Percentiles rank a stretch among this genome's conserved stretches.
phyloP scores from a whole-genome alignment of 2,329 filamentous ascomycete genomes.

The Fusarium sp. region DNA sequence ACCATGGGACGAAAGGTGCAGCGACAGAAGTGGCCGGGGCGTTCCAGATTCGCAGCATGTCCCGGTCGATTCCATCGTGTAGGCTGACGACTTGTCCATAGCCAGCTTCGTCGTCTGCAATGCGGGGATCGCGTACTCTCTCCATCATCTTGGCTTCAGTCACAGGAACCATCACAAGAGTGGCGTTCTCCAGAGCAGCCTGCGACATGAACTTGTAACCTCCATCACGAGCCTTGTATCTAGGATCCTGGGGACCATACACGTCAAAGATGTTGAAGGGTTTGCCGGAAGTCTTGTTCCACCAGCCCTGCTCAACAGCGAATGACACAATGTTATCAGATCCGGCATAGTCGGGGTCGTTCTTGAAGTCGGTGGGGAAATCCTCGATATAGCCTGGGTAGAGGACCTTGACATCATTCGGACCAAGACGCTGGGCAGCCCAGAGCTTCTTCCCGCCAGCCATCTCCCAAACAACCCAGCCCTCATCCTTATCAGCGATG shows the following conservation, averaged over 20 bases:
- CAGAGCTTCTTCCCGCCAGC: slow-evolving; percentile 36
- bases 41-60: slow-evolving; percentile 37
- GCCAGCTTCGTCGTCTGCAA: slow-evolving; percentile 36
- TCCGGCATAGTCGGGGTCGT: slow-evolving; percentile 18
- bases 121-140: slow-evolving; percentile 33
- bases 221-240: slow-evolving; percentile 35
- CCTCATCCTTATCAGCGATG: slow-evolving; percentile 37
- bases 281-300: slow-evolving; percentile 30
- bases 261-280: slow-evolving; percentile 38
- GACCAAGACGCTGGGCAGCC: slow-evolving; percentile 37
- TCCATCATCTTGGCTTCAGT: slow-evolving; percentile 38
- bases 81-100: slow-evolving; percentile 38
- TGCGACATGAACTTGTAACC: slow-evolving; percentile 41
- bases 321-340: slow-evolving; percentile 38
- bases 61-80: slow-evolving; percentile 13
- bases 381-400: slow-evolving; percentile 37
- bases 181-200: slow-evolving; percentile 32
- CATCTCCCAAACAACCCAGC: slow-evolving; percentile 41
- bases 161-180: slow-evolving; percentile 30
- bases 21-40: slow-evolving; percentile 30
- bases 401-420: slow-evolving; percentile 34
- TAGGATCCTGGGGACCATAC: slow-evolving; percentile 34
- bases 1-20: slow-evolving; percentile 37
- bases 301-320: slow-evolving; percentile 36
- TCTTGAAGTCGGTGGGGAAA: slow-evolving; percentile 29